phyloP scores from a whole-genome alignment of 768 basidiomycete species.

The Phaffia tasmanica region DNA sequence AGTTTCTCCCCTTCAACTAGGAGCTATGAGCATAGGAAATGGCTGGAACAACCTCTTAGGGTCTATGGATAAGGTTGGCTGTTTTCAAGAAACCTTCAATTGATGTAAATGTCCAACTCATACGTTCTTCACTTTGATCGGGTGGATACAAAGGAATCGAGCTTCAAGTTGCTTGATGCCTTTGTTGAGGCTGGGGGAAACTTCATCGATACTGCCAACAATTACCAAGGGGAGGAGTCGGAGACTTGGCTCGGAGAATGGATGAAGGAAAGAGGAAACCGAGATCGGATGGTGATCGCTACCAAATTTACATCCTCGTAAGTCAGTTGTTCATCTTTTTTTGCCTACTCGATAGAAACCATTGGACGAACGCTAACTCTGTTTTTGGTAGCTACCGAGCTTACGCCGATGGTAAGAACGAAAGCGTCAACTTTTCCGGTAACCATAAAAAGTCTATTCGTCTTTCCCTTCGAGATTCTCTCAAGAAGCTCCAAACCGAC shows the following conservation, averaged over 20 bases:
- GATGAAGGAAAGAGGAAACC: slow-evolving; percentile 20
- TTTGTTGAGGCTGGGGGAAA: slow-evolving; percentile 12
- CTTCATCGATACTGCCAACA: slow-evolving; percentile 25
- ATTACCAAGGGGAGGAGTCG: slow-evolving; percentile 24
- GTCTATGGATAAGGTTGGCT: slow-evolving; percentile 5
- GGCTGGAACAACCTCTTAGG: slow-evolving; percentile 18
- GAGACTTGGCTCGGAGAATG: slow-evolving; percentile 26
- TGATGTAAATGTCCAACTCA: not conserved
- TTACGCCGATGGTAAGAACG: slow-evolving; percentile 13
- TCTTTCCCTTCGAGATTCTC: slow-evolving; percentile 27
- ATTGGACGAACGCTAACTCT: not conserved
- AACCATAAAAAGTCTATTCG: slow-evolving; percentile 27
- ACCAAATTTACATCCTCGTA: slow-evolving; percentile 20
- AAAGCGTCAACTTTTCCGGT: slow-evolving; percentile 19
- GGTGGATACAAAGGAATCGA: not conserved
- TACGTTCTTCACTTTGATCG: not conserved
- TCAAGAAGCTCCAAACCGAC: slow-evolving; percentile 29
- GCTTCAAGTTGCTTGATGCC: slow-evolving; percentile 21
- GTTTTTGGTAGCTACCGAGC: not conserved
- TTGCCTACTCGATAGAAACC: not conserved
- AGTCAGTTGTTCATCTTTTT: not conserved
- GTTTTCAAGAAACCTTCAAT: not conserved
- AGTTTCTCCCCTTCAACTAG: slow-evolving; percentile 22
- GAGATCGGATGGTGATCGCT: slow-evolving; percentile 20
- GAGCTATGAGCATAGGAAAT: slow-evolving; percentile 23